phyloP scores from a whole-genome alignment of 768 basidiomycete genomes.

The Suillus cothurnatus region DNA sequence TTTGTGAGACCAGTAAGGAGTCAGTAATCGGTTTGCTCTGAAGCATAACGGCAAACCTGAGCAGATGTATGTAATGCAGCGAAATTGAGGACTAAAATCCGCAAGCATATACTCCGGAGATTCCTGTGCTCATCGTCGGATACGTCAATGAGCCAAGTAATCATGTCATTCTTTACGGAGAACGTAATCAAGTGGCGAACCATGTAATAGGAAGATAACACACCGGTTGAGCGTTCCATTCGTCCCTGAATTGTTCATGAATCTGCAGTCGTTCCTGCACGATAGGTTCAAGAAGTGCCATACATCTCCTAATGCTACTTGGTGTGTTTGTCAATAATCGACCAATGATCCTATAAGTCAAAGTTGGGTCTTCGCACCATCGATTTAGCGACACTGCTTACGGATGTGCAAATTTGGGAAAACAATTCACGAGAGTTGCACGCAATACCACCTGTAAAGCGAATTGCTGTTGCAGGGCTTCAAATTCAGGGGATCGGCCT shows the following conservation, averaged over 20 bases:
- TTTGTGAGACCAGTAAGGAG: conserved; percentile 13
- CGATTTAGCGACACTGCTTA: conserved; percentile 19
- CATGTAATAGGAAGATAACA: conserved; percentile 12
- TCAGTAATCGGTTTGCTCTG: conserved; percentile 10
- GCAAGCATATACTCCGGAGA: conserved; percentile 30
- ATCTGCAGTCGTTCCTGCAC: conserved; percentile 35
- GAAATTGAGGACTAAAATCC: conserved; percentile 42
- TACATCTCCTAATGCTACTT: conserved; percentile 31
- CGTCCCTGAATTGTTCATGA: conserved; percentile 27
- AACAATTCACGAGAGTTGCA: conserved; percentile 34
- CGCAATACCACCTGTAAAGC: conserved; percentile 35
- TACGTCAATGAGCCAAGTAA: conserved; percentile 44
- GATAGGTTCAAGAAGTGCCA: conserved; percentile 31
- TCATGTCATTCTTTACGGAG: conserved; percentile 37
- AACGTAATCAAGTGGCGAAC: conserved; percentile 8
- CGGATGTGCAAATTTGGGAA: conserved; percentile 39
- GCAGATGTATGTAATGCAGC: conserved; percentile 38
- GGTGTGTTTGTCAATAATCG: conserved; percentile 36
- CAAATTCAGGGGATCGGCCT: conserved; percentile 42
- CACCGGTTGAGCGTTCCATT: conserved; percentile 37
- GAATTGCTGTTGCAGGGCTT: conserved; percentile 35
- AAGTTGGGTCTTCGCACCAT: conserved; percentile 18
- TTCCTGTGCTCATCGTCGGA: conserved; percentile 30
- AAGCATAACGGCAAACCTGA: conserved; percentile 20
- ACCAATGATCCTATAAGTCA: conserved; percentile 31